Conservation (phyloP, 345 rosid species). For the Bretschneidera sinensis region DNA sequence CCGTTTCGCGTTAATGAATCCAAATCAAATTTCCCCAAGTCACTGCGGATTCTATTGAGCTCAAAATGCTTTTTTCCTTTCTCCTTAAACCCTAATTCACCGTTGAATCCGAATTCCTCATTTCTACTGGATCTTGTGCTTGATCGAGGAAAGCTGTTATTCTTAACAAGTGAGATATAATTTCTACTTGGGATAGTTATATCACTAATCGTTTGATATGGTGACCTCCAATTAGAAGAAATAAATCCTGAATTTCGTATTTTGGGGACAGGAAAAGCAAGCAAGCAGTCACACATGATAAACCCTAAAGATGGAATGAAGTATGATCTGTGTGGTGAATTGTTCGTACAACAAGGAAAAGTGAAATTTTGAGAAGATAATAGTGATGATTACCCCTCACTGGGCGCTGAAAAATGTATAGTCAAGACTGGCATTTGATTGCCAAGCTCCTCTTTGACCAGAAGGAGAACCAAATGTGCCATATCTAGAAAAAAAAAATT, state of each 20-base stretch:
- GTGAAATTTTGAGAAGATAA: no score
- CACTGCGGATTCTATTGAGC: constrained; percentile 9
- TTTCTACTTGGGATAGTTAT: not conserved
- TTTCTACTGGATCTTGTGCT: not conserved
- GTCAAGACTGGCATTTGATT: no score
- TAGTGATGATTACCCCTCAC: no score
- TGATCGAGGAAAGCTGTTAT: not conserved
- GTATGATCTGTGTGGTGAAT: no score
- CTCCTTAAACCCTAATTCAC: constrained; percentile 36
- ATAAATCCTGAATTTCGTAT: constrained; percentile 7
- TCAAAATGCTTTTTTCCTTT: constrained; percentile 18
- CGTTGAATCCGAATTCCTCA: constrained; percentile 2
- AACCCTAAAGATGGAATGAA: no score
- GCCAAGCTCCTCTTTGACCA: no score
- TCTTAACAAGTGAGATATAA: constrained; percentile 1
- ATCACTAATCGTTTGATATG: constrained; percentile 3
- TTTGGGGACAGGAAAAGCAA: constrained; percentile 19
- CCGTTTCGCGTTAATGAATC: constrained; percentile 16
- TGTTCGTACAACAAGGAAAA: no score
- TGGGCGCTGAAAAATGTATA: no score
- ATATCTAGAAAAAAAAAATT: no score
- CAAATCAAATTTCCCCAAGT: constrained; percentile 10
- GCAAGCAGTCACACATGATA: constrained; percentile 37
- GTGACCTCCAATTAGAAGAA: not conserved
- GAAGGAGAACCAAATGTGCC: no score